These are phyloP conservation scores for Alternaria viburni DNA, from an alignment of 2,329 filamentous ascomycete genomes.

Conservation along the genomic window DNA sequence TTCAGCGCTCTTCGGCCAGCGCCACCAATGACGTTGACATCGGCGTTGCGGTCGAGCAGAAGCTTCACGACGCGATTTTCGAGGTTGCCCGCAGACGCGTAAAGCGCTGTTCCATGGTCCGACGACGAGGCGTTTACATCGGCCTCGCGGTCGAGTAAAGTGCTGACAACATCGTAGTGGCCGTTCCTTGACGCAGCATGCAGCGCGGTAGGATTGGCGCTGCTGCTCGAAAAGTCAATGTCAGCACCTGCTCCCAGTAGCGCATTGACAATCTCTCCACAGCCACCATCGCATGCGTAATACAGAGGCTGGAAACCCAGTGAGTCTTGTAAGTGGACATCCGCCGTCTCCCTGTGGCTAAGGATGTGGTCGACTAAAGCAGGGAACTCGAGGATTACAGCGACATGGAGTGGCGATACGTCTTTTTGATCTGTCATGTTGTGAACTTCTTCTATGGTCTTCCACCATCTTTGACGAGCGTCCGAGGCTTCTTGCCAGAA, in stretches of 20 bases:
- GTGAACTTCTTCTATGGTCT: slow-evolving; percentile 18
- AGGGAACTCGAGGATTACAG: slow-evolving; percentile 21
- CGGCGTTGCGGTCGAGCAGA: slow-evolving; percentile 19
- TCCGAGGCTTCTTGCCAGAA: slow-evolving; percentile 25
- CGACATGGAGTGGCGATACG: slow-evolving; percentile 27
- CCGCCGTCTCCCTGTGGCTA: slow-evolving; percentile 9
- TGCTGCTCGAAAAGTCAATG: slow-evolving; percentile 11
- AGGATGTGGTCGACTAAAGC: slow-evolving; percentile 26
- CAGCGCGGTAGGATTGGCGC: slow-evolving; percentile 18
- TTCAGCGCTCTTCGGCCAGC: slow-evolving; percentile 19
- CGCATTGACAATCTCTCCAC: slow-evolving; percentile 22
- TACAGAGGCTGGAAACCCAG: slow-evolving; percentile 27
- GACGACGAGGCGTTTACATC: slow-evolving; percentile 15
- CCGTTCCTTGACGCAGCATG: slow-evolving; percentile 21
- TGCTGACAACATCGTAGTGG: slow-evolving; percentile 20
- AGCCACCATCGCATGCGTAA: slow-evolving; percentile 24
- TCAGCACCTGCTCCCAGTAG: slow-evolving; percentile 24
- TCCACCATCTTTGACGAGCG: slow-evolving; percentile 27
- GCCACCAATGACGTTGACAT: slow-evolving; percentile 23
- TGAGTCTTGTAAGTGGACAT: slow-evolving; percentile 25
- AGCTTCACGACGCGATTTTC: slow-evolving; percentile 14
- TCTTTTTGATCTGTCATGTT: slow-evolving; percentile 9
- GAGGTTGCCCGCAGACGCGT: slow-evolving; percentile 18
- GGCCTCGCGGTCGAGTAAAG: slow-evolving; percentile 20
- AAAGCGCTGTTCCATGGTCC: slow-evolving; percentile 22